Evolutionary conservation across 2,329 filamentous ascomycete genomes (phyloP), one percentile per base, ranked within the genome.

Genomic region (Ilyonectria robusta): DNA sequence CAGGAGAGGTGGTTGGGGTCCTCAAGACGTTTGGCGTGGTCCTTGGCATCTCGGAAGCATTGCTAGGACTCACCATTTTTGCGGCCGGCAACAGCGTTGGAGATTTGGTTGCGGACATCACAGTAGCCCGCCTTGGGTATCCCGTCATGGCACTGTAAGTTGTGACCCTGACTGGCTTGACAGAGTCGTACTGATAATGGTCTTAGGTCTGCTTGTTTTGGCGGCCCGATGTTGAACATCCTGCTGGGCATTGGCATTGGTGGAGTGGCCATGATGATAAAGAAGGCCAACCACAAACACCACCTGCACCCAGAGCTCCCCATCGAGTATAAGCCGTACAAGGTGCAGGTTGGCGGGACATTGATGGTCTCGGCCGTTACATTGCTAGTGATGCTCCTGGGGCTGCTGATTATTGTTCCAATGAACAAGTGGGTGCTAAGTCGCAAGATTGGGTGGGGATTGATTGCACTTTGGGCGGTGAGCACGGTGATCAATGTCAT

Each of bases 161-260:
- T 40, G 50, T 17, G 50, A 51, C 11, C 31, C 15, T 31, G 51
- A 4, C n/a, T 9, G 8, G 4, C 6, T 19, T n/a, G n/a, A 33
- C 37, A 31, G 19, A 15, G 8, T 44, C 9, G 33, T 74, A 31
- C 73, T 56, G 7, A 26, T 44, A 2, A n/a, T 15, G 19, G 8
- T 37, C 29, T n/a, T 66, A 89, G 87, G 46, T 95, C 93, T 37
- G 96, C 96, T 5, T 99, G 96, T 78, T 98, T 99, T 78, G 96
- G 96, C n/a, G 97, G 96, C 0, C 96, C 96, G 0, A 95, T 99
- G 94, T 88, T 99, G 46, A 99, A 99, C 75, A 99, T 99, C 69
- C 84, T 99, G 0, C 88, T 99, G 4, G 96, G 96, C 0, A 95
- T 99, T 59, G 96, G 96, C n/a, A 85, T 98, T 4, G 93, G 93